Conservation (phyloP, 768 basidiomycete species). For the Lactifluus rugatus region DNA sequence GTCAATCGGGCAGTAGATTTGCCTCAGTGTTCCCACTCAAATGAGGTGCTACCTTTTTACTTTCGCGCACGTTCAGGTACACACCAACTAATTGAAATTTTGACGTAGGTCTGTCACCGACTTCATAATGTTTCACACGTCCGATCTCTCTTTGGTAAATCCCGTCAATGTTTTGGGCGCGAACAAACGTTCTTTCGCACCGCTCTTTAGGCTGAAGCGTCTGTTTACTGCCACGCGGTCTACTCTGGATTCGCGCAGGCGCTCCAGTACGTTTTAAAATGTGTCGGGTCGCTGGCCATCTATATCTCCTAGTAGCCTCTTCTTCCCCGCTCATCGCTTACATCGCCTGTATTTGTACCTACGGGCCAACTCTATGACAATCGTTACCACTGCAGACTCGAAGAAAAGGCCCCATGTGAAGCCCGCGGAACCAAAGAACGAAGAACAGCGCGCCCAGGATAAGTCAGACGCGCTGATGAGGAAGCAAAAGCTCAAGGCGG, state of each 20-base stretch:
- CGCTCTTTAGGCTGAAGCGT: too few species aligned
- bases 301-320: too few species aligned
- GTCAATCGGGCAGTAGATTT: too few species aligned
- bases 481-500: not conserved
- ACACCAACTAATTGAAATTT: too few species aligned
- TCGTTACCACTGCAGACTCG: not conserved
- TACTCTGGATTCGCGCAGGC: not conserved
- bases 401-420: not conserved
- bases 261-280: not conserved
- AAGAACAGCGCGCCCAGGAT: not conserved
- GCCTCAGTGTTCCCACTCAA: not conserved
- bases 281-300: too few species aligned
- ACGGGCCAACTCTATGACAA: not conserved
- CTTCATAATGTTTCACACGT: too few species aligned
- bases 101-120: too few species aligned
- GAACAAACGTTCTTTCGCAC: too few species aligned
- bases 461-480: not conserved
- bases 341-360: too few species aligned
- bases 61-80: not conserved
- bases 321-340: not conserved
- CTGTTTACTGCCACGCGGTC: too few species aligned
- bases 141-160: too few species aligned
- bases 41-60: not conserved
- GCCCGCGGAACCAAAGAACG: not conserved
- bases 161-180: too few species aligned